Percentiles rank a stretch among this genome's conserved stretches.
These are phyloP conservation scores for Rhinocladiella similis DNA, from an alignment of 2,329 filamentous ascomycete species.

Conservation along the genomic window DNA sequence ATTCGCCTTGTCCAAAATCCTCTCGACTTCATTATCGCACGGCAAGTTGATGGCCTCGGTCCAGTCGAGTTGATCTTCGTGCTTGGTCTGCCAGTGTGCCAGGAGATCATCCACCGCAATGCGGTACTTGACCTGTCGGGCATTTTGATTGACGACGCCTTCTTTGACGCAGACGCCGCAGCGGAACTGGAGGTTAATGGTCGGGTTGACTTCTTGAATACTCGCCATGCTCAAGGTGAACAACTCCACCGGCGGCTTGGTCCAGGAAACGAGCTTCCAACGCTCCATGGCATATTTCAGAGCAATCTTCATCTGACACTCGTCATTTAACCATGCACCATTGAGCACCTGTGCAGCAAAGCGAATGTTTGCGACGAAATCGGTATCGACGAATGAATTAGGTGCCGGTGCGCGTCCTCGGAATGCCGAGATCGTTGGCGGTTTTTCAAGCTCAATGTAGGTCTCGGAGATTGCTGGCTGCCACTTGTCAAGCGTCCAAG, in stretches of 20 bases:
- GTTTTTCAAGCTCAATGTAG: constrained; percentile 15
- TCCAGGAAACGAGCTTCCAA: too few relatives aligned
- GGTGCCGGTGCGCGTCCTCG: constrained; percentile 16
- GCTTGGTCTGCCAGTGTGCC: constrained; percentile 26
- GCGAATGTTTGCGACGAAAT: constrained; percentile 30
- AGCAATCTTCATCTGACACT: constrained; percentile 30
- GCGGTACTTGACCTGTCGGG: constrained; percentile 18
- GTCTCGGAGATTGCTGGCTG: constrained; percentile 27
- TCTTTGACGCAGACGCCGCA: constrained; percentile 24
- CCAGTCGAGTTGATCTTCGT: constrained; percentile 14
- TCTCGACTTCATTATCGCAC: constrained; percentile 22
- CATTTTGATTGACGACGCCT: constrained; percentile 4
- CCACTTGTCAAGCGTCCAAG: constrained; percentile 29
- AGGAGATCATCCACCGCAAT: constrained; percentile 14
- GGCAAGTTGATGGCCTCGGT: constrained; percentile 23
- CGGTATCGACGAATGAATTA: constrained; percentile 9
- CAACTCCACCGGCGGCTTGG: constrained; percentile 2
- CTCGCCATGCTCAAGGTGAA: constrained; percentile 11
- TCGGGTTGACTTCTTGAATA: constrained; percentile 17
- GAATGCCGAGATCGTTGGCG: constrained; percentile 25
- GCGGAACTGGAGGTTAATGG: constrained; percentile 21
- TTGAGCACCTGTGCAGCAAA: constrained; percentile 28
- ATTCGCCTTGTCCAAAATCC: constrained; percentile 20
- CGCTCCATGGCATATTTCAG: constrained; percentile 30
- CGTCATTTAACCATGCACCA: constrained; percentile 24